Evolutionary conservation across 331 rosid species (phyloP).

Genomic region (Malus hybrid): DNA sequence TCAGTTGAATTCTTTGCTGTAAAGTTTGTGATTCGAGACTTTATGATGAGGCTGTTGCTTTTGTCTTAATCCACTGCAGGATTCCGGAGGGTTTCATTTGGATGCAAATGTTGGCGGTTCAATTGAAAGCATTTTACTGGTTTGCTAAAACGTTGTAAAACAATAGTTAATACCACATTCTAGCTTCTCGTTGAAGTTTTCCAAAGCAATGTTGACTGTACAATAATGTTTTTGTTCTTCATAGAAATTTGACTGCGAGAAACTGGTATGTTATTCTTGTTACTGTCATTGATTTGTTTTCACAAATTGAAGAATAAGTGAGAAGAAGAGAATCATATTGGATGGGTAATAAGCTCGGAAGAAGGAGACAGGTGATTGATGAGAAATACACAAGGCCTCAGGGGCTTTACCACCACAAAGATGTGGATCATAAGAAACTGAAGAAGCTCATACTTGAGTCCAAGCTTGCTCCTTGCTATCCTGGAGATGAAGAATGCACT

Average conservation of each 20-base stretch:
- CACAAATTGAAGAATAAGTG: constrained; percentile 11
- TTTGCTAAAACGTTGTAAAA: background rate
- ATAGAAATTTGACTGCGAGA: constrained; percentile 19
- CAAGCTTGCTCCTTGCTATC: constrained; percentile 95
- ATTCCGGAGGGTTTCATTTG: background rate
- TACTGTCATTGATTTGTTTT: constrained; percentile 29
- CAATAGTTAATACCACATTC: background rate
- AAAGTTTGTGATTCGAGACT: background rate
- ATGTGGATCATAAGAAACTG: constrained; percentile 97
- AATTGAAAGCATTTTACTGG: background rate
- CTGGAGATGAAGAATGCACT: constrained; percentile 74
- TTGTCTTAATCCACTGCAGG: constrained; percentile 15
- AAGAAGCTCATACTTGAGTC: constrained; percentile 89
- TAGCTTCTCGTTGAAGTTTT: background rate
- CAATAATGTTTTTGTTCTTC: constrained; percentile 14
- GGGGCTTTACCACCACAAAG: constrained; percentile 91
- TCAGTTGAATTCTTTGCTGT: background rate
- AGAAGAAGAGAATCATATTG: constrained; percentile 22
- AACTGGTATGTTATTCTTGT: constrained; percentile 14
- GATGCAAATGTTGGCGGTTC: background rate
- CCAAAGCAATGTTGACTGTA: constrained; percentile 4
- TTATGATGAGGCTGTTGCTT: background rate
- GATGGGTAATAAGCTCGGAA: constrained; percentile 99
- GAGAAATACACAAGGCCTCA: constrained; percentile 91
- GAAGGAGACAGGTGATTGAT: constrained; percentile 89